Evolutionary conservation across 805 yeast species (phyloP).

Genomic region (Pichia sporocuriosa): DNA sequence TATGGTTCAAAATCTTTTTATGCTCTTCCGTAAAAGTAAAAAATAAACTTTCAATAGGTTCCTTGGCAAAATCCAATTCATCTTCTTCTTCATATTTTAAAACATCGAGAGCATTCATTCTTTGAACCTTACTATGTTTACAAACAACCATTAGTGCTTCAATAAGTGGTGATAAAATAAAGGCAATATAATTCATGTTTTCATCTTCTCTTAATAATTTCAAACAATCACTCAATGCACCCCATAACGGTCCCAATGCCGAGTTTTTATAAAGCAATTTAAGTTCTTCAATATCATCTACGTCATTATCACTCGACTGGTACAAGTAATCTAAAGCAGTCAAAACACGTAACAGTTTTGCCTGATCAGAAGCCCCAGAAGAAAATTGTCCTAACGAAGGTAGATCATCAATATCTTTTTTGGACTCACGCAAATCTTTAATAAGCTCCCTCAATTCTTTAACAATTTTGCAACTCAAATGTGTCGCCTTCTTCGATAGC

Average conservation of each 20-base stretch:
- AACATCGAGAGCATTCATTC: conserved; percentile 46
- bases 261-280: conserved; percentile 58
- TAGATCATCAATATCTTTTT: conserved; percentile 40
- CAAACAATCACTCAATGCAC: conserved; percentile 68
- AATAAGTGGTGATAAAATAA: conserved; percentile 76
- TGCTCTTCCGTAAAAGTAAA: conserved; percentile 86
- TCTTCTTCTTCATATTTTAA: conserved; percentile 60
- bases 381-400: conserved; percentile 56
- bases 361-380: conserved; percentile 77
- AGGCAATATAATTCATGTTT: conserved; percentile 57
- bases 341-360: conserved; percentile 75
- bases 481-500: conserved; percentile 56
- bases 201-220: conserved; percentile 53
- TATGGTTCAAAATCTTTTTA: conserved; percentile 77
- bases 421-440: conserved; percentile 34
- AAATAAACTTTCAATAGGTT: conserved; percentile 72
- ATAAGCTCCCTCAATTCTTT: conserved; percentile 47
- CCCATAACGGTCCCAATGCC: conserved; percentile 78
- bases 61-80: conserved; percentile 59
- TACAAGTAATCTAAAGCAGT: conserved; percentile 84
- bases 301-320: conserved; percentile 35
- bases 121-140: conserved; percentile 67
- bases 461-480: conserved; percentile 48
- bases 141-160: conserved; percentile 96
- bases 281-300: conserved; percentile 39